These are phyloP conservation scores for Aspergillus olivimuriae DNA, from an alignment of 495 filamentous ascomycete species.

Conservation along the genomic window DNA sequence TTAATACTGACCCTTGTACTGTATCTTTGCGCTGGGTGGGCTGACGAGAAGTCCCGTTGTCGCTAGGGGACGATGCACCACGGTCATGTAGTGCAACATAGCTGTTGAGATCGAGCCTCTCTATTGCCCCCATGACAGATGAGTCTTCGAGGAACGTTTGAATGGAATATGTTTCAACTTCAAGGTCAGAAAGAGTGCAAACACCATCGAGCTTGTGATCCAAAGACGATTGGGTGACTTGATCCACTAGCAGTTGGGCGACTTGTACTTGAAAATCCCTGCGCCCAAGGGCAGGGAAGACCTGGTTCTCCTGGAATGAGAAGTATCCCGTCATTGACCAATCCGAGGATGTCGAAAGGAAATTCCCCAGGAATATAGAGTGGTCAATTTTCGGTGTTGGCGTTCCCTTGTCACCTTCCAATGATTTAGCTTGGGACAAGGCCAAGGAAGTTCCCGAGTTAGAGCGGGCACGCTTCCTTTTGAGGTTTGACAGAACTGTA, in stretches of 20 bases:
- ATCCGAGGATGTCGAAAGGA: constrained; percentile 40
- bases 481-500: constrained; percentile 19
- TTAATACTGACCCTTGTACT: constrained; percentile 26
- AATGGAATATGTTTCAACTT: constrained; percentile 20
- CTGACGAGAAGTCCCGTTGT: constrained; percentile 12
- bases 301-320: constrained; percentile 27
- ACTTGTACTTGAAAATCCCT: constrained; percentile 38
- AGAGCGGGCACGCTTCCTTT: constrained; percentile 37
- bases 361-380: constrained; percentile 37
- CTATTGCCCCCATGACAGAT: constrained; percentile 23
- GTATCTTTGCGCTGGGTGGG: constrained; percentile 23
- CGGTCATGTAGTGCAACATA: constrained; percentile 34
- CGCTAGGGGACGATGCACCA: constrained; percentile 5
- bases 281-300: constrained; percentile 26
- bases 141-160: constrained; percentile 25
- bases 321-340: constrained; percentile 41
- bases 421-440: constrained; percentile 26
- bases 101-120: constrained; percentile 32
- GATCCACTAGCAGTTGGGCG: constrained; percentile 44
- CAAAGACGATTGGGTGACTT: constrained; percentile 43
- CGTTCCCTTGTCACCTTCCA: constrained; percentile 13
- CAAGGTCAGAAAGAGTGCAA: constrained; percentile 25
- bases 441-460: constrained; percentile 26
- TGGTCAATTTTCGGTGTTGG: constrained; percentile 21
- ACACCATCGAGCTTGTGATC: constrained; percentile 29